Percentiles rank a stretch among this genome's conserved stretches.
Conservation (phyloP, 2,329 filamentous ascomycete species). For the Epichloe baconii region DNA sequence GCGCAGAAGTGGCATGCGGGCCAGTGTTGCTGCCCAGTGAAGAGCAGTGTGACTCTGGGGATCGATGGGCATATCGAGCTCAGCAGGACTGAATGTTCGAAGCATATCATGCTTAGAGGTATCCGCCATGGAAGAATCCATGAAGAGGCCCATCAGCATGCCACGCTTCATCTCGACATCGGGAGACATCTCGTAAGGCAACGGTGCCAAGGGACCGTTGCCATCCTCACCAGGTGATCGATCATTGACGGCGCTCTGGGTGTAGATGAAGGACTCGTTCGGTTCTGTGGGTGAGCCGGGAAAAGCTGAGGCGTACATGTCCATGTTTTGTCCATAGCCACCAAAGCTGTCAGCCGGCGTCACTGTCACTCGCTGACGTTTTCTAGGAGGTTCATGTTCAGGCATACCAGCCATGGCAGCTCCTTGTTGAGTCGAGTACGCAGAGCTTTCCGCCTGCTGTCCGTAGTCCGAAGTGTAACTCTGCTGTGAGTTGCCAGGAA, state of each 20-base stretch:
- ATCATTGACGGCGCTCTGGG: slow-evolving; percentile 34
- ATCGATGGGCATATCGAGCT: slow-evolving; percentile 89
- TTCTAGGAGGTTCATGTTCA: slow-evolving; percentile 66
- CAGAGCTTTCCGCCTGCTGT: slow-evolving; percentile 52
- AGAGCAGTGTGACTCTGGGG: slow-evolving; percentile 78
- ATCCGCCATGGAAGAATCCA: slow-evolving; percentile 59
- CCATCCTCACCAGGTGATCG: slow-evolving; percentile 33
- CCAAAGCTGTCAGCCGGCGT: slow-evolving; percentile 46
- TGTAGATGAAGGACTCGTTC: slow-evolving; percentile 66
- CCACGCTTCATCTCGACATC: slow-evolving; percentile 70
- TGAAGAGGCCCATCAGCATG: slow-evolving; percentile 69
- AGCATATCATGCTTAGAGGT: slow-evolving; percentile 65
- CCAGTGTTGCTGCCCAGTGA: slow-evolving; percentile 92
- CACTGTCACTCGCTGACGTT: slow-evolving; percentile 51
- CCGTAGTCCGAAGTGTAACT: slow-evolving; percentile 67
- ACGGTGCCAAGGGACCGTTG: slow-evolving; percentile 48
- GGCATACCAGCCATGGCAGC: slow-evolving; percentile 26
- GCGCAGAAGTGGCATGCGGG: slow-evolving; percentile 68
- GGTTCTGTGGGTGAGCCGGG: slow-evolving; percentile 67
- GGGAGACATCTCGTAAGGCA: slow-evolving; percentile 46
- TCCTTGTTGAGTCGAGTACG: slow-evolving; percentile 51
- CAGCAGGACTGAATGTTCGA: slow-evolving; percentile 58
- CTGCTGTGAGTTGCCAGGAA: slow-evolving; percentile 69
- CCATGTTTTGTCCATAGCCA: slow-evolving; percentile 35
- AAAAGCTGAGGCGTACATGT: slow-evolving; percentile 33